A percentile compares a stretch with the other conserved stretches of the same genome.
Conservation (phyloP, 1,284 basidiomycete genomes). For the Lignosus rhinocerotis region DNA sequence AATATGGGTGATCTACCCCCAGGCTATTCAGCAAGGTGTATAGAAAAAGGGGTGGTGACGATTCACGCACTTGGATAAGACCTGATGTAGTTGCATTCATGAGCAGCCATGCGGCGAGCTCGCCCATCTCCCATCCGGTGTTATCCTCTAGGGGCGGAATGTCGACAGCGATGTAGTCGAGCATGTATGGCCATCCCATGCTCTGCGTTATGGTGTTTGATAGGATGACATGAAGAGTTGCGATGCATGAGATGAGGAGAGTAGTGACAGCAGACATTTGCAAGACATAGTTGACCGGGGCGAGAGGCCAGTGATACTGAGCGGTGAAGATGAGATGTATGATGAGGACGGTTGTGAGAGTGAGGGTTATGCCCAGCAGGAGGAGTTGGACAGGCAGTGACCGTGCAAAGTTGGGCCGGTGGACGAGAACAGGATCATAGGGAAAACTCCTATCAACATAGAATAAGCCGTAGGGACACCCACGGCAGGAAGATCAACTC, state of each 20-base stretch:
- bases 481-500: background rate
- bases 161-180: conserved; percentile 85
- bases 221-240: conserved; percentile 80
- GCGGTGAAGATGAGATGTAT: conserved; percentile 94
- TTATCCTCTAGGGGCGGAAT: conserved; percentile 61
- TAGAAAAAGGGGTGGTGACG: background rate
- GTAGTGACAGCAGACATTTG: conserved; percentile 83
- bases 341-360: conserved; percentile 85
- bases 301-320: conserved; percentile 95
- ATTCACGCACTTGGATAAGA: conserved; percentile 72
- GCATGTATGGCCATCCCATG: conserved; percentile 90
- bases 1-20: conserved; percentile 87
- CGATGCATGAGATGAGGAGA: conserved; percentile 75
- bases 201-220: conserved; percentile 61
- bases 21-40: background rate
- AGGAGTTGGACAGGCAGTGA: conserved; percentile 93
- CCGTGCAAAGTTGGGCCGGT: conserved; percentile 76
- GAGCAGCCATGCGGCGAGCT: conserved; percentile 82
- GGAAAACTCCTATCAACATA: conserved; percentile 28
- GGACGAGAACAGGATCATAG: conserved; percentile 73
- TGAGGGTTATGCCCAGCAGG: conserved; percentile 84
- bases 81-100: conserved; percentile 87
- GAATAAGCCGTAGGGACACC: too few species aligned
- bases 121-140: conserved; percentile 62
- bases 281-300: conserved; percentile 87